Evolutionary conservation across 345 rosid genomes (phyloP).

Genomic region (Firmiana major): DNA sequence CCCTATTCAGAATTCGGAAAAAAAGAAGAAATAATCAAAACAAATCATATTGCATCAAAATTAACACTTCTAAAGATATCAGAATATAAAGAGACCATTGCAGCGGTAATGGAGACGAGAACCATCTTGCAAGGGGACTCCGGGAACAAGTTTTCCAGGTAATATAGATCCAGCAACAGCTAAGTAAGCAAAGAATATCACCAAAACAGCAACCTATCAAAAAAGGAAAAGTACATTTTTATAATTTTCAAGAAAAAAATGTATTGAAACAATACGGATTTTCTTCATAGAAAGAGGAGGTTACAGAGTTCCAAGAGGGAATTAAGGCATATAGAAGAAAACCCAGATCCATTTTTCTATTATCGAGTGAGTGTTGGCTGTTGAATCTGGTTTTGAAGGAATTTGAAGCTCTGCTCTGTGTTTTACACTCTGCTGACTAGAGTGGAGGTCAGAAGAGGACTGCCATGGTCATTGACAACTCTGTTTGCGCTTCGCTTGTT

Average conservation of each 20-base stretch:
- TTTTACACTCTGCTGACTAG: neutral
- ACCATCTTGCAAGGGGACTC: constrained; percentile 59
- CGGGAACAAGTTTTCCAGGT: constrained; percentile 66
- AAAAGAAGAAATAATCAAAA: neutral
- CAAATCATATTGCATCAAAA: neutral
- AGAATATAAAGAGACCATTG: constrained; percentile 41
- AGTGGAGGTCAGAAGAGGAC: neutral
- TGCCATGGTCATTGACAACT: too few relatives aligned
- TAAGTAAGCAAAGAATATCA: constrained; percentile 51
- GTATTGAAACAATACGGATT: neutral
- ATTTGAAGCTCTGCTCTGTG: neutral
- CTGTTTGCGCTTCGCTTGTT: too few relatives aligned
- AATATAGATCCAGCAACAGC: constrained; percentile 53
- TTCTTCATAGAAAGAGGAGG: constrained; percentile 11
- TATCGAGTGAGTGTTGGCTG: neutral
- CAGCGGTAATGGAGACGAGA: constrained; percentile 66
- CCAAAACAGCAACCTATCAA: constrained; percentile 40
- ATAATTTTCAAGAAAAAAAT: neutral
- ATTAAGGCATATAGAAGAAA: constrained; percentile 32
- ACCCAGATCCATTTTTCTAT: constrained; percentile 39
- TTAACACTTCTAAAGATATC: neutral
- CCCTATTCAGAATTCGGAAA: constrained; percentile 29
- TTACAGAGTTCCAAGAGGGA: constrained; percentile 59
- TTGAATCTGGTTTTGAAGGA: neutral
- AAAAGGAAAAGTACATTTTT: neutral